Evolutionary conservation across 2,329 filamentous ascomycete species (phyloP).

Genomic region (Blumeriella jaapii): DNA sequence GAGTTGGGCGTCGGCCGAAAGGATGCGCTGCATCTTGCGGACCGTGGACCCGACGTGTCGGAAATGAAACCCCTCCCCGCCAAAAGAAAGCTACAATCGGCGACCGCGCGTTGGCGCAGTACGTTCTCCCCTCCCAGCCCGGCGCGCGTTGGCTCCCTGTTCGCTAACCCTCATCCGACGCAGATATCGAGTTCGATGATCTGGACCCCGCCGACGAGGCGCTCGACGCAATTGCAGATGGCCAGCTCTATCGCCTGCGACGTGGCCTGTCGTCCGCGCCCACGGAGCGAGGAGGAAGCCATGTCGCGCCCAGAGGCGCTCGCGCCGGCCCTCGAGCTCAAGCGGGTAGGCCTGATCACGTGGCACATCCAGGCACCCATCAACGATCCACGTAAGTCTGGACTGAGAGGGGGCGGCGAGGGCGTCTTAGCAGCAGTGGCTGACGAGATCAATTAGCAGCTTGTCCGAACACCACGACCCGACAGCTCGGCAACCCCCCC

Average conservation of each 20-base stretch:
- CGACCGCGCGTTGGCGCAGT: conserved; percentile 17
- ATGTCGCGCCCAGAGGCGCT: conserved; percentile 1
- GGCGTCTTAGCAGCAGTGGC: too few species aligned
- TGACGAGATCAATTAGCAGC: too few species aligned
- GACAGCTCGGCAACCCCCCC: too few species aligned
- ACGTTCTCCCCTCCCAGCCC: conserved; percentile 1
- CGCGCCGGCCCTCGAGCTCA: background rate
- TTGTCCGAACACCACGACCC: too few species aligned
- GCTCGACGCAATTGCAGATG: conserved; percentile 21
- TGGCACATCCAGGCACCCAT: too few species aligned
- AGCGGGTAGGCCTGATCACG: background rate
- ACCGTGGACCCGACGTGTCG: conserved; percentile 6
- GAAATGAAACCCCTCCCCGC: background rate
- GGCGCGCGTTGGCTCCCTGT: background rate
- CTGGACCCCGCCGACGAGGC: conserved; percentile 11
- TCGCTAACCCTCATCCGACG: conserved; percentile 6
- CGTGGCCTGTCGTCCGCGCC: conserved; percentile 6
- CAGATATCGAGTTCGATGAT: conserved; percentile 19
- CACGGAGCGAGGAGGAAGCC: conserved; percentile 5
- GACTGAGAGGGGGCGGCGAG: too few species aligned
- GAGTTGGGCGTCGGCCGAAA: conserved; percentile 23
- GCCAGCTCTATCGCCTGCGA: conserved; percentile 22
- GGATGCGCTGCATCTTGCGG: conserved; percentile 21
- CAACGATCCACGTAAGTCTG: too few species aligned
- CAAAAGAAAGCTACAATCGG: conserved; percentile 1